A percentile compares a stretch with the other conserved stretches of the same genome.
phyloP scores from a whole-genome alignment of 2,329 filamentous ascomycete genomes.

The Trichocomaceae sp. region DNA sequence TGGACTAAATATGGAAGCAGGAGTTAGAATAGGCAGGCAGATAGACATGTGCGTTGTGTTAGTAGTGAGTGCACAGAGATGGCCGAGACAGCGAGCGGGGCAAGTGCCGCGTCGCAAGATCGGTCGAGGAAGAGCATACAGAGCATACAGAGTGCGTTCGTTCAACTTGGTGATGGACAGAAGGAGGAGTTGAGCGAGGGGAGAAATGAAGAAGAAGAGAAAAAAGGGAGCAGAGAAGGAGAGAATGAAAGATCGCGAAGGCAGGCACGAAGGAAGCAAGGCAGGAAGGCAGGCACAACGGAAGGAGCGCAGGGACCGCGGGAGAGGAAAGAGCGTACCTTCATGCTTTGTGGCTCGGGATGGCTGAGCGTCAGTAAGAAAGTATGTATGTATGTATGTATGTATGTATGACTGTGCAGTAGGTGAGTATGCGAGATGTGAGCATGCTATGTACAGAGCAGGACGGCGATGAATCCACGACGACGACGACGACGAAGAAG shows the following conservation, averaged over 20 bases:
- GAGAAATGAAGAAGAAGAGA: neutral
- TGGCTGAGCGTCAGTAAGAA: no score
- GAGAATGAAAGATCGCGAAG: neutral
- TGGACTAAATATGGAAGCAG: constrained; percentile 48
- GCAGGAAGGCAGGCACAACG: neutral
- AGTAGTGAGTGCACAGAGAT: neutral
- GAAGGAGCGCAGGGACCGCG: neutral
- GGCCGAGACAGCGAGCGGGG: neutral
- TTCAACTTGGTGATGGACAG: no score
- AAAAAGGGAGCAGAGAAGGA: constrained; percentile 3
- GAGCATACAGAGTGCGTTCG: no score
- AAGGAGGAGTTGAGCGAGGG: no score
- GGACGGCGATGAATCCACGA: no score
- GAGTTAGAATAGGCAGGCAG: neutral
- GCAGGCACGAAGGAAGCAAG: no score
- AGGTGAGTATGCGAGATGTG: no score
- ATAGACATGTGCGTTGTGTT: neutral
- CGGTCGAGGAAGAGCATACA: neutral
- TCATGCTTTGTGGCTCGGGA: no score
- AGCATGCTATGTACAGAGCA: no score
- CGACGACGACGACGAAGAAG: no score
- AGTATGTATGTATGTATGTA: neutral
- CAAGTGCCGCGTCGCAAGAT: neutral
- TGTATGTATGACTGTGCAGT: neutral
- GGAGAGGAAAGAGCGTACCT: constrained; percentile 5